phyloP scores from a whole-genome alignment of 2,329 filamentous ascomycete genomes.

The Trichoderma brevicompactum region DNA sequence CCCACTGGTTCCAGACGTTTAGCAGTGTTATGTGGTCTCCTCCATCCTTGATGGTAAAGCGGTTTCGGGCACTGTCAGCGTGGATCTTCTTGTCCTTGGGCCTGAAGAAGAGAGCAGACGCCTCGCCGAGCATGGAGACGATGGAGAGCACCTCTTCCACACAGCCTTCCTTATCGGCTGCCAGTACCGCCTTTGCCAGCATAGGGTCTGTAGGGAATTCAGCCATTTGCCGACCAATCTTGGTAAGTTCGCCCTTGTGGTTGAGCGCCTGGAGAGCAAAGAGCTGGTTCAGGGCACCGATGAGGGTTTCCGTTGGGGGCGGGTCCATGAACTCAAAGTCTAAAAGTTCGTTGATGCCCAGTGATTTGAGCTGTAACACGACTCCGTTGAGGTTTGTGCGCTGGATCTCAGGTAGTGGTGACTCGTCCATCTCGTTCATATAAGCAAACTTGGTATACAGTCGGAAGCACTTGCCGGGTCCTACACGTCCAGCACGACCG shows the following conservation, averaged over 20 bases:
- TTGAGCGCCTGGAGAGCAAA: conserved; percentile 91
- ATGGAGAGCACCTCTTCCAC: conserved; percentile 91
- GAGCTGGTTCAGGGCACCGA: conserved; percentile 84
- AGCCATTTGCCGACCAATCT: conserved; percentile 89
- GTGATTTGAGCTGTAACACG: conserved; percentile 82
- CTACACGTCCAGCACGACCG: conserved; percentile 89
- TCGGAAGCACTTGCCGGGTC: conserved; percentile 89
- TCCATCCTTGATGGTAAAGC: conserved; percentile 88
- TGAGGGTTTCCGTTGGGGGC: conserved; percentile 85
- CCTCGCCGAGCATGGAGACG: conserved; percentile 91
- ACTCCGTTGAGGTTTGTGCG: conserved; percentile 84
- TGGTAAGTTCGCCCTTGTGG: conserved; percentile 85
- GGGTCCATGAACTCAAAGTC: conserved; percentile 97
- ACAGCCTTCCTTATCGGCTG: conserved; percentile 87
- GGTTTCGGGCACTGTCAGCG: conserved; percentile 84
- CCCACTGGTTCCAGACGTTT: conserved; percentile 96
- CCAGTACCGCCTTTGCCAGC: conserved; percentile 86
- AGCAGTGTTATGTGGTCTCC: conserved; percentile 88
- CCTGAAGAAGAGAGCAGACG: conserved; percentile 86
- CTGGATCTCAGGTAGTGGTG: conserved; percentile 90
- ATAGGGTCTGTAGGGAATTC: conserved; percentile 94
- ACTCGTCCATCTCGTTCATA: conserved; percentile 93
- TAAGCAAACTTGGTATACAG: conserved; percentile 93
- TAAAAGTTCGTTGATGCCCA: conserved; percentile 90
- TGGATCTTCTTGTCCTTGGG: conserved; percentile 98